phyloP scores from a whole-genome alignment of 768 basidiomycete genomes.

The Nidula microcarpa region DNA sequence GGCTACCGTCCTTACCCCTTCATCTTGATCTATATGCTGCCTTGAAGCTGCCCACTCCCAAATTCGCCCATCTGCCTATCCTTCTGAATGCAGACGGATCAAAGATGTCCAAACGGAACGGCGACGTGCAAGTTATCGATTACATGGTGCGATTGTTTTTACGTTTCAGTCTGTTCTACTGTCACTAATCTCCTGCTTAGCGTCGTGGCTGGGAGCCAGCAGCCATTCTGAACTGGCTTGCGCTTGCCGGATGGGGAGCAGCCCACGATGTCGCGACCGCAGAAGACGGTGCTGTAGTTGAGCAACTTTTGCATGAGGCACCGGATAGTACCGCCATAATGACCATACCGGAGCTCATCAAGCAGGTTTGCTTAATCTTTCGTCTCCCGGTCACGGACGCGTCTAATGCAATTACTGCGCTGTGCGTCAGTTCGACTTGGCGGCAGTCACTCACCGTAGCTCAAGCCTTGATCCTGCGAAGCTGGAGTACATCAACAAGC shows the following conservation, averaged over 20 bases:
- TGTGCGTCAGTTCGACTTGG: slow-evolving; percentile 64
- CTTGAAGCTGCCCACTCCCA: slow-evolving; percentile 65
- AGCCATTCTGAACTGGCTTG: slow-evolving; percentile 90
- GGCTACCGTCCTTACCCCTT: slow-evolving; percentile 89
- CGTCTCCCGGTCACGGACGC: background rate
- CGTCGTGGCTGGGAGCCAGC: slow-evolving; percentile 85
- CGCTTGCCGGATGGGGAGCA: slow-evolving; percentile 90
- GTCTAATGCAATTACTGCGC: background rate
- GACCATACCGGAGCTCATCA: slow-evolving; percentile 60
- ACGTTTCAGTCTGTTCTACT: background rate
- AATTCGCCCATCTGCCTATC: slow-evolving; percentile 90
- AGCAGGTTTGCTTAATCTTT: slow-evolving; percentile 37
- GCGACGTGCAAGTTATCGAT: slow-evolving; percentile 82
- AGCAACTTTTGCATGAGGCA: slow-evolving; percentile 27
- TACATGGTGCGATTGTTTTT: slow-evolving; percentile 61
- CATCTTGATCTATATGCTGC: slow-evolving; percentile 88
- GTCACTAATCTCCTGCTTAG: slow-evolving; percentile 31
- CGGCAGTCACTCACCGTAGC: slow-evolving; percentile 75
- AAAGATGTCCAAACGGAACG: slow-evolving; percentile 94
- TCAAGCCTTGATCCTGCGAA: slow-evolving; percentile 78
- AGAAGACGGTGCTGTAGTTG: background rate
- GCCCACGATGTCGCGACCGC: slow-evolving; percentile 32
- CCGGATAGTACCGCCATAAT: slow-evolving; percentile 67
- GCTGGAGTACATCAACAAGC: slow-evolving; percentile 85
- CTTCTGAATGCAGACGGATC: slow-evolving; percentile 86